Base-by-base conservation (phyloP, 768 basidiomycete genomes). In the Serendipita sp. region DNA sequence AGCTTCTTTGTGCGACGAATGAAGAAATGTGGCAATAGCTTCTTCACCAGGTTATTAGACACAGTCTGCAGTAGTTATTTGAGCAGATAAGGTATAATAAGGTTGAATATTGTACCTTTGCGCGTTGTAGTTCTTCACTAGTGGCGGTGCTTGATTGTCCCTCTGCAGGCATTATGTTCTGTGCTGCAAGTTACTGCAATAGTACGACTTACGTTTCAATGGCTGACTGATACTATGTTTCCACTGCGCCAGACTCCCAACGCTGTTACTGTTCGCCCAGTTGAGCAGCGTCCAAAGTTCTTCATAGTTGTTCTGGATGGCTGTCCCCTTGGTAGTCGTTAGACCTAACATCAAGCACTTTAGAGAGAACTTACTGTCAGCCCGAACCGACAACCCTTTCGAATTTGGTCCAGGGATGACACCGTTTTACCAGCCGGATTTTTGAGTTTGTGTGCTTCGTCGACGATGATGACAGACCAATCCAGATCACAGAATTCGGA, bases 211-310 rank as follows among this genome's bases (percentile, higher is more conserved):
- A 60, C 55, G 8, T 45, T 72, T 69, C 13, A 72, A 70, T 11
- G 33, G 23, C n/a, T 11, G 3, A 34, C 55, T 60, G 3, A 96
- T 80, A 67, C 79, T 86, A 3, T 78, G 78, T 48, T 84, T 80
- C 92, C 93, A 98, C 67, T 97, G 83, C 36, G 77, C 78, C 31
- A 75, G 70, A 0, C 82, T 84, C 0, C 94, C 95, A 6, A 95
- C 72, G 29, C 76, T 75, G 0, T 85, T 88, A 0, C 92, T 91
- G 66, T 85, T 87, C n/a, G 87, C 86, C 88, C 91, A 97, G 70
- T 95, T 84, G 36, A 97, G 74, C 37, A 99, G 84, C 0, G 90
- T 88, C 88, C 91, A 94, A 68, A 97, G 76, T 72, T 98, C 95
- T 46, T 82, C 80, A 70, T 94, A 93, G 0, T 84, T 81, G 68